Evolutionary conservation across 768 basidiomycete species (phyloP).

Genomic region (Pleurotus pulmonarius): DNA sequence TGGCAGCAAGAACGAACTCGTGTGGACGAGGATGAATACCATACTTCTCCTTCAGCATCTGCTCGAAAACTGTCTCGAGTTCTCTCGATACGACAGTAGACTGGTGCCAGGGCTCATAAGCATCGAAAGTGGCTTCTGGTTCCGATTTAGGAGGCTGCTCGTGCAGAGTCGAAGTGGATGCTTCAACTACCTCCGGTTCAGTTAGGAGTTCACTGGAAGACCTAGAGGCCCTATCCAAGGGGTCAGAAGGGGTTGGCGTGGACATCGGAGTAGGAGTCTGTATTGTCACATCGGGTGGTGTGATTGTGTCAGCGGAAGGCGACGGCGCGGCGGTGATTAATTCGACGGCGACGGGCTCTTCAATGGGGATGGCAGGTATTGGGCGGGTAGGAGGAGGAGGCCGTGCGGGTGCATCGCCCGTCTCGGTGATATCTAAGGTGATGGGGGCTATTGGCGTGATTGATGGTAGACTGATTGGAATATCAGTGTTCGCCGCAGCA

Average conservation of each 20-base stretch:
- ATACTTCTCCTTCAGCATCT: constrained; percentile 53
- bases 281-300: neutral
- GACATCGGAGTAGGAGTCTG: neutral
- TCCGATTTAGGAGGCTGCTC: neutral
- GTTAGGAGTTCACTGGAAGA: too few species aligned
- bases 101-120: constrained; percentile 32
- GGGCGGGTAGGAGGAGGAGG: constrained; percentile 10
- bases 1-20: constrained; percentile 39
- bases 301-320: neutral
- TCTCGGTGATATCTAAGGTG: neutral
- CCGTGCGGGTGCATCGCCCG: neutral
- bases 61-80: constrained; percentile 55
- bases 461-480: neutral
- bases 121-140: neutral
- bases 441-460: neutral
- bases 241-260: neutral
- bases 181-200: too few species aligned
- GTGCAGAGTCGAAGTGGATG: neutral
- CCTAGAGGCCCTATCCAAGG: neutral
- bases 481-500: neutral
- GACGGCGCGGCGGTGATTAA: neutral
- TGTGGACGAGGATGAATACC: constrained; percentile 50
- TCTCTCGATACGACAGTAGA: constrained; percentile 36
- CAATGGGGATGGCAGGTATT: constrained; percentile 7
- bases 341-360: neutral